Evolutionary conservation across 1,284 basidiomycete species (phyloP).

Genomic region (Gastroboletus turbinatus): DNA sequence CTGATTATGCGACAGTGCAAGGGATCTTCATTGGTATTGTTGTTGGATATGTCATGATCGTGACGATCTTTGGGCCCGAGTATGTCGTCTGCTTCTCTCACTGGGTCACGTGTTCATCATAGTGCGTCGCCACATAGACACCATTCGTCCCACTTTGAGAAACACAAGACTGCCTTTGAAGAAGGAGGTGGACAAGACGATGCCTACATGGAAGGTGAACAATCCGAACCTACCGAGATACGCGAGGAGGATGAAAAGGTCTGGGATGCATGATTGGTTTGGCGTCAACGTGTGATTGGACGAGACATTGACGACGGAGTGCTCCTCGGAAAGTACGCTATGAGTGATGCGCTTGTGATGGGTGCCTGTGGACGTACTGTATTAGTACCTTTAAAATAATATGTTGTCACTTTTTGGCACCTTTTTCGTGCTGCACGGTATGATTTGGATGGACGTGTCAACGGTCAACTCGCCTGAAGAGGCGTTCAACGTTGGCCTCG

Average conservation of each 20-base stretch:
- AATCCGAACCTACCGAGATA: not conserved
- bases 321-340: too few species aligned
- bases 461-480: not conserved
- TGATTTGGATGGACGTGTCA: not conserved
- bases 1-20: slow-evolving; percentile 85
- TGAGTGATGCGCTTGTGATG: too few species aligned
- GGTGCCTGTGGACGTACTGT: not conserved
- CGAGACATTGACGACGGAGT: not conserved
- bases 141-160: slow-evolving; percentile 82
- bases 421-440: not conserved
- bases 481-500: not conserved
- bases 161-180: slow-evolving; percentile 77
- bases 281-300: not conserved
- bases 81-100: slow-evolving; percentile 34
- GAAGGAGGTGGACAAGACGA: slow-evolving; percentile 65
- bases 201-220: slow-evolving; percentile 22
- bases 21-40: slow-evolving; percentile 83
- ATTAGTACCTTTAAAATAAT: not conserved
- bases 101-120: not conserved
- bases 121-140: slow-evolving; percentile 45
- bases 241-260: slow-evolving; percentile 23
- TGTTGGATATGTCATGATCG: slow-evolving; percentile 67
- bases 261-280: slow-evolving; percentile 10
- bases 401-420: not conserved
- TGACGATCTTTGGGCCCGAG: slow-evolving; percentile 76